A percentile compares a stretch with the other conserved stretches of the same genome.
Evolutionary conservation across 352 stramenopile genomes (phyloP).

Genomic region (Globisporangium yorkense): DNA sequence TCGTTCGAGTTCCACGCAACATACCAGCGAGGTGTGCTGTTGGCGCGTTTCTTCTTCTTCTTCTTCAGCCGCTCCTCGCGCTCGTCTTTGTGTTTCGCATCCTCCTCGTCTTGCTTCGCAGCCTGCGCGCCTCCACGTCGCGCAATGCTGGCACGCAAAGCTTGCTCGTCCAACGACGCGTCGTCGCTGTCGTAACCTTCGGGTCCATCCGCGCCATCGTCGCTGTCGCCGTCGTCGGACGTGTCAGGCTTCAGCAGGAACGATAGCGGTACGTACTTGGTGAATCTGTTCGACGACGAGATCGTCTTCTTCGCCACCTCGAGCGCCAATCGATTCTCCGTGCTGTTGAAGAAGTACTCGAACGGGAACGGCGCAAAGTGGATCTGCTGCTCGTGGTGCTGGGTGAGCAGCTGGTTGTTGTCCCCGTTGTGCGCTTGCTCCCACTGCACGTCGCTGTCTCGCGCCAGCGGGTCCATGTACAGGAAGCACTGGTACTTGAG

Average conservation of each 20-base stretch:
- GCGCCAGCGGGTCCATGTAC: conserved; percentile 71
- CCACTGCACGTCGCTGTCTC: conserved; percentile 48
- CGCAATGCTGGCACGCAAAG: conserved; percentile 21
- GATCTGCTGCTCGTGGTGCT: conserved; percentile 16
- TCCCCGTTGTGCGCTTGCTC: conserved; percentile 17
- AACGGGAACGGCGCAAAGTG: conserved; percentile 61
- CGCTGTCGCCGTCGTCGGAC: conserved; percentile 58
- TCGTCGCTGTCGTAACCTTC: conserved; percentile 69
- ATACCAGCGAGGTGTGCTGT: conserved; percentile 76
- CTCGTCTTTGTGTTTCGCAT: conserved; percentile 26
- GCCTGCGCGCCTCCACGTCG: conserved; percentile 8
- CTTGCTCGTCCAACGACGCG: conserved; percentile 56
- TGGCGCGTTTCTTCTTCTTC: conserved; percentile 64
- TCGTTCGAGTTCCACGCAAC: conserved; percentile 86
- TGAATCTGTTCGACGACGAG: conserved; percentile 77
- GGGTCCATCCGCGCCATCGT: conserved; percentile 39
- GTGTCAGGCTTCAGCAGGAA: conserved; percentile 75
- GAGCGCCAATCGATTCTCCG: conserved; percentile 50
- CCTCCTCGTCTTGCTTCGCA: conserved; percentile 19
- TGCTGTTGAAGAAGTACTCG: conserved; percentile 65
- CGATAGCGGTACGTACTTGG: conserved; percentile 69
- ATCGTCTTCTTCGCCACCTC: conserved; percentile 75
- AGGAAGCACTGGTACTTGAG: conserved; percentile 79
- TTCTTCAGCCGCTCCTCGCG: conserved; percentile 30
- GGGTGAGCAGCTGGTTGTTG: conserved; percentile 14